Percentiles rank a stretch among this genome's conserved stretches.
phyloP scores from a whole-genome alignment of 371 early-diverging fungal genomes.

The Chytridiales sp. region DNA sequence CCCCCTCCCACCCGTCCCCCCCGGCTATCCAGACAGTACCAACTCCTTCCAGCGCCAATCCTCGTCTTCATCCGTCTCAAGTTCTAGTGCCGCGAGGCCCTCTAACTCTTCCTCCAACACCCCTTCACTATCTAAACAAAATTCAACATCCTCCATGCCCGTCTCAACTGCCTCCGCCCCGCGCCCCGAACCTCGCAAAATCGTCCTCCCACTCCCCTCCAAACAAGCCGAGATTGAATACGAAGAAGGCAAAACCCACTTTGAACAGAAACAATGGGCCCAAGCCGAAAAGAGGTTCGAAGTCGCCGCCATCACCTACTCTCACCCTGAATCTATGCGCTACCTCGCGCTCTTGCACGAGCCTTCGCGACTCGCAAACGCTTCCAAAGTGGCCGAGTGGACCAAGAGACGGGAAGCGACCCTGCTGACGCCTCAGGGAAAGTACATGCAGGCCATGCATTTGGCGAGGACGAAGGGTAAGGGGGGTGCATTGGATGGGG shows the following conservation, averaged over 20 bases:
- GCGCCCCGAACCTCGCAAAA: neutral
- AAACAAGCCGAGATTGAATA: constrained; percentile 13
- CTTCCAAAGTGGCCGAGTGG: constrained; percentile 29
- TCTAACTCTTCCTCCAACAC: neutral
- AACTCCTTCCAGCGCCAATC: neutral
- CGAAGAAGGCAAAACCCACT: constrained; percentile 11
- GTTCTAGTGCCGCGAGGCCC: neutral
- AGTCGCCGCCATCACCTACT: constrained; percentile 2
- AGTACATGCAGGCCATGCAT: constrained; percentile 22
- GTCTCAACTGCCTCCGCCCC: too few species aligned
- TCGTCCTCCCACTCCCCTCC: too few species aligned
- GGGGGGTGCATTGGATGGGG: constrained; percentile 12
- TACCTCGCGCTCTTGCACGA: constrained; percentile 18
- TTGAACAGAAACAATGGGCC: constrained; percentile 13
- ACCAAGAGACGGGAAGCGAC: constrained; percentile 16
- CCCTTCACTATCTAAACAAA: neutral
- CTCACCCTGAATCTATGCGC: constrained; percentile 21
- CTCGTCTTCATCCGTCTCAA: neutral
- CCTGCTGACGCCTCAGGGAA: constrained; percentile 21
- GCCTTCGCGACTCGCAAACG: constrained; percentile 21
- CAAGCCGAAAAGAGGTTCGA: constrained; percentile 11
- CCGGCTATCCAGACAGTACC: neutral
- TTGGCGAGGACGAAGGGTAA: constrained; percentile 1
- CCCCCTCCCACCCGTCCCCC: too few species aligned
- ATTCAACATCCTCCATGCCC: too few species aligned